Percentiles rank a stretch among this genome's conserved stretches.
Conservation (phyloP, 306 rosid species). For the Rosa multiflora region DNA sequence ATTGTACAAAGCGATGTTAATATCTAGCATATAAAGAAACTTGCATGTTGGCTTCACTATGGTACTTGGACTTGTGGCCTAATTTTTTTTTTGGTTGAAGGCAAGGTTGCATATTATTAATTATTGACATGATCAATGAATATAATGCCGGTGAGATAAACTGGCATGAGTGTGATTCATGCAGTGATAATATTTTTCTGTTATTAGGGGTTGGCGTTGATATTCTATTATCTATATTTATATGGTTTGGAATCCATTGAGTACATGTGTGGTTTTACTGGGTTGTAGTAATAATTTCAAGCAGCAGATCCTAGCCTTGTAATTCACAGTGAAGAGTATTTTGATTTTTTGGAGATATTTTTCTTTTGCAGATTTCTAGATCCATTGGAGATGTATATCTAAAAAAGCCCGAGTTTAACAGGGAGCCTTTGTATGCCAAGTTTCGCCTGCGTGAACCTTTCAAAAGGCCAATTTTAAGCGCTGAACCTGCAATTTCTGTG, state of each 20-base stretch:
- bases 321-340: not conserved
- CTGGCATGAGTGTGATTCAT: not conserved
- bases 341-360: not conserved
- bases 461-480: conserved; percentile 73
- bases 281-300: not conserved
- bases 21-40: not conserved
- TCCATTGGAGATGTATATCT: conserved; percentile 81
- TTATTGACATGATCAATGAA: not conserved
- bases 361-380: conserved; percentile 63
- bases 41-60: not conserved
- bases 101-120: not conserved
- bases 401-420: conserved; percentile 80
- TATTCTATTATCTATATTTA: not conserved
- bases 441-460: conserved; percentile 77
- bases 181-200: not conserved
- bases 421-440: conserved; percentile 69
- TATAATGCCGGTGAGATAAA: not conserved
- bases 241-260: not conserved
- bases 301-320: not conserved
- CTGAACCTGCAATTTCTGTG: conserved; percentile 73
- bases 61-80: not conserved
- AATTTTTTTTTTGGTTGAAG: not conserved
- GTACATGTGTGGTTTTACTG: not conserved
- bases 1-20: not conserved
- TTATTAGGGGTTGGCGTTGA: not conserved